Conservation (phyloP, 1,284 basidiomycete genomes). For the Boletus smithii region DNA sequence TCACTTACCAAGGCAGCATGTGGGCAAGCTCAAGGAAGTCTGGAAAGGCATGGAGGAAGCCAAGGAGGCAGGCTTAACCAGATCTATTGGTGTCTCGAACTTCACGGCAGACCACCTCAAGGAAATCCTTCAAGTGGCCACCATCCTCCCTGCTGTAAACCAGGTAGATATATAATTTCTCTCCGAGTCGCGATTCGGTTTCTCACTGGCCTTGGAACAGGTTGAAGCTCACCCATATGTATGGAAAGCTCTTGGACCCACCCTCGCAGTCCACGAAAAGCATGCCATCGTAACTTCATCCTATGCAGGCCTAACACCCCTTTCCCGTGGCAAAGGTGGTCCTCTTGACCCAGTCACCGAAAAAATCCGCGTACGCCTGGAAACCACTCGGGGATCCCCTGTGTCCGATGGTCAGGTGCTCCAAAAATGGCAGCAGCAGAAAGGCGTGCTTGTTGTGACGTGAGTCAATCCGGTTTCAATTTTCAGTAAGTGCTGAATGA, state of each 20-base stretch:
- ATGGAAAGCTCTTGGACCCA: slow-evolving; percentile 53
- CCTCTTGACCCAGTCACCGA: slow-evolving; percentile 52
- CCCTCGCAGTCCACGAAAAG: slow-evolving; percentile 53
- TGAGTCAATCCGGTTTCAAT: slow-evolving; percentile 36
- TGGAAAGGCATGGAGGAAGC: slow-evolving; percentile 76
- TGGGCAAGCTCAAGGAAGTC: slow-evolving; percentile 46
- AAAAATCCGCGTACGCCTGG: slow-evolving; percentile 47
- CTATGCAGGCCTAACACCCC: slow-evolving; percentile 61
- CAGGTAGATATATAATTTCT: slow-evolving; percentile 49
- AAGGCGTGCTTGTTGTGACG: slow-evolving; percentile 66
- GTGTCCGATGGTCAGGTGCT: slow-evolving; percentile 57
- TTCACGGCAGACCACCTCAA: slow-evolving; percentile 67
- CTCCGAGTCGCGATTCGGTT: background rate
- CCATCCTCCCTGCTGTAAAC: slow-evolving; percentile 68
- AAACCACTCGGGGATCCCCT: slow-evolving; percentile 41
- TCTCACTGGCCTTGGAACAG: slow-evolving; percentile 36
- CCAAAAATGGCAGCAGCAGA: slow-evolving; percentile 58
- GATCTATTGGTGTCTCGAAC: slow-evolving; percentile 84
- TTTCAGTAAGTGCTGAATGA: slow-evolving; percentile 6
- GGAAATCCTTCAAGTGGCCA: slow-evolving; percentile 56
- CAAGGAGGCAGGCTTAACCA: slow-evolving; percentile 64
- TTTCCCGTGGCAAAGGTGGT: slow-evolving; percentile 57
- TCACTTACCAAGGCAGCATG: slow-evolving; percentile 46
- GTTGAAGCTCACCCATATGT: slow-evolving; percentile 84
- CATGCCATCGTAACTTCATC: slow-evolving; percentile 66